Base-by-base conservation (phyloP, 805 yeast genomes). In the Barnettozyma salicaria region DNA sequence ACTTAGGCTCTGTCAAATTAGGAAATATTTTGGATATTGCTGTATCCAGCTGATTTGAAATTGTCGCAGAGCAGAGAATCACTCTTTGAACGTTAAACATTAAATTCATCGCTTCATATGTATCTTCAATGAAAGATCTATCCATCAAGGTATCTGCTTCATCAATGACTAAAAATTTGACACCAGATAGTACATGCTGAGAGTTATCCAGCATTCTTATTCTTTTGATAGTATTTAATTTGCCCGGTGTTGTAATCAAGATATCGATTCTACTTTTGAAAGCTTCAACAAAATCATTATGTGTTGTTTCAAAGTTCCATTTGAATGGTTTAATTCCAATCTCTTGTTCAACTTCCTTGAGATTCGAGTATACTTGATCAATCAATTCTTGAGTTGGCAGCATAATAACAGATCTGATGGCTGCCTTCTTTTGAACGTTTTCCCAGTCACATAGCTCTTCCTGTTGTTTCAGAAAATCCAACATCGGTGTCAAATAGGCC, bases 71-170 rank as follows among this genome's bases (percentile, higher is more conserved):
- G 41, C 90, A 85, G 47, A 90, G 74, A 1, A 89, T 70, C 17
- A 87, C 58, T 43, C 85, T 82, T 32, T 65, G 68, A 27, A 82
- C 60, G 41, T 73, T 71, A 14, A 74, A 65, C 62, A 78, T 67
- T 33, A 59, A 47, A 17, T 59, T 65, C 11, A 87, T 61, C 2
- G 75, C 72, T 2, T 64, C 58, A 43, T 75, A 70, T 3, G 96
- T 84, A 33, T 76, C 78, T 19, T 70, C 69, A 9, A 78, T 58
- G 71, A 88, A 89, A 0, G 92, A 80, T 36, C 76, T 73, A 55
- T 89, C 95, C 77, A 89, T 70, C 39, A 90, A 63, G 0, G 96
- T 83, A 60, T 90, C 98, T 0, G 98, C 97, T 59, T 90, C 98
- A 56, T 90, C 98, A 11, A 84, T 73, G 2, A 85, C 90, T 30